Evolutionary conservation across 352 stramenopile species (phyloP), one percentile per base, ranked within the genome.

Genomic region (Phytophthora rubi): DNA sequence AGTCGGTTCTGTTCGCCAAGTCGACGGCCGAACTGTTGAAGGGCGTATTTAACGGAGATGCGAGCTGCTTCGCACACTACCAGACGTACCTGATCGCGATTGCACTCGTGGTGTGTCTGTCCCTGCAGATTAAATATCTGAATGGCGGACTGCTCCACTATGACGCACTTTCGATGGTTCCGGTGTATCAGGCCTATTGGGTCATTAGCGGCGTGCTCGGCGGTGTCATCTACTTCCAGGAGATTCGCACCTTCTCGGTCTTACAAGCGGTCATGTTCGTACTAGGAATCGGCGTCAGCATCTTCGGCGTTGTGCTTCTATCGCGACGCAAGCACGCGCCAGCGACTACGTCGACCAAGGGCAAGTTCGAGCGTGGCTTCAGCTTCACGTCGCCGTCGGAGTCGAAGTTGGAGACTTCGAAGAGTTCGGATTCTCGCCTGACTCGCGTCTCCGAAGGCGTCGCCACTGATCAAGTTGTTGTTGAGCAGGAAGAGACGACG

Each of bases 151-250:
- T 97, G 2, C 68, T 88, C 9, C 77, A 89, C 56, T 97, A 90
- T 60, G 89, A 97, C 62, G 90, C 90, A 42, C 76, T 97, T 0
- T 90, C 85, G 7, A 81, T 97, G 35, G 87, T 97, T 21, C 90
- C 90, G 0, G 85, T 97, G 13, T 95, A 95, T 62, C 89, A 97
- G 67, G 84, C 81, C 6, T 98, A 97, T 63, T 97, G 89, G 82
- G 97, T 97, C 64, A 90, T 97, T 60, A 95, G 80, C 18, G 88
- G 89, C 9, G 88, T 98, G 32, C 76, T 97, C 0, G 92, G 93
- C 10, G 93, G 92, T 1, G 82, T 92, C 30, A 88, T 98, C 30
- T 98, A 97, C 76, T 98, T 98, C 70, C 82, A 97, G 56, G 93
- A 98, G 68, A 93, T 93, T 58, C 83, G 84, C 32, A 78, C 79